Evolutionary conservation across 495 filamentous ascomycete genomes (phyloP).

Genomic region (Xylaria venustula): DNA sequence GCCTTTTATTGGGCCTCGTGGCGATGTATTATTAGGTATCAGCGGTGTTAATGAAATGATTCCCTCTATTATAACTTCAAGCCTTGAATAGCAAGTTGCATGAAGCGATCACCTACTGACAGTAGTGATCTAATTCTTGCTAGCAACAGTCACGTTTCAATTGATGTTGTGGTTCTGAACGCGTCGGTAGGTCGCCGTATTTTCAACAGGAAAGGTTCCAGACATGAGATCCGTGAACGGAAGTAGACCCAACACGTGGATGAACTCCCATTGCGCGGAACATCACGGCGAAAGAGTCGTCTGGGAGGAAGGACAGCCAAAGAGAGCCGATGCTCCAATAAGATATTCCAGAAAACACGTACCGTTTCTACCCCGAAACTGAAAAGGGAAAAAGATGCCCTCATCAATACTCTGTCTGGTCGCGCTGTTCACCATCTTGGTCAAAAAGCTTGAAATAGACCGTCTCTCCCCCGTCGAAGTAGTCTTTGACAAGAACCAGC

Average conservation of each 20-base stretch:
- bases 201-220: no score
- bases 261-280: no score
- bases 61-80: neutral
- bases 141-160: neutral
- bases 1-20: neutral
- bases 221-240: no score
- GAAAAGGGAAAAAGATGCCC: neutral
- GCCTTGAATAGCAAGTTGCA: neutral
- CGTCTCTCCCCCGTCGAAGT: neutral
- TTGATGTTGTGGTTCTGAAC: no score
- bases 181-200: no score
- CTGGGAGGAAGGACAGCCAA: no score
- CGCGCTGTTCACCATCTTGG: neutral
- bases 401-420: neutral
- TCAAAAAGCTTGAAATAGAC: neutral
- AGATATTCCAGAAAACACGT: no score
- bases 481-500: neutral
- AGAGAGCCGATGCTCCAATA: no score
- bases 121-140: neutral
- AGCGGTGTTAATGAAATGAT: neutral
- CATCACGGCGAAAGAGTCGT: no score
- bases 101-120: neutral
- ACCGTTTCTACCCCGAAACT: no score
- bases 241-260: no score
- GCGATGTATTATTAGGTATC: neutral